A percentile compares a stretch with the other conserved stretches of the same genome.
Conservation (phyloP, 2,329 filamentous ascomycete genomes). For the Cladosporium oxysporum region DNA sequence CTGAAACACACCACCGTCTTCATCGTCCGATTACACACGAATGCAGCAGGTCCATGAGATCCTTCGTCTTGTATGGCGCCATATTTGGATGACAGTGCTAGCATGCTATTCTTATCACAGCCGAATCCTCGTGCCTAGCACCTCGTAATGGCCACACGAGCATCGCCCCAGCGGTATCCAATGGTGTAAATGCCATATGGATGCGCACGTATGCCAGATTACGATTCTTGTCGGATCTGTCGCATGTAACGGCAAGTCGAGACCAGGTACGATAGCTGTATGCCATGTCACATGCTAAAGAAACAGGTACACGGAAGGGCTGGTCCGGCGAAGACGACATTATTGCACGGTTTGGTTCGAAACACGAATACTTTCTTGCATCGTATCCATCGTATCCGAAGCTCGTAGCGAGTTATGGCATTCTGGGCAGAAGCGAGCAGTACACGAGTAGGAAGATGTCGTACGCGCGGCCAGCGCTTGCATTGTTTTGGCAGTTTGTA, state of each 20-base stretch:
- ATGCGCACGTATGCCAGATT: not conserved
- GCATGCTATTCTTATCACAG: not conserved
- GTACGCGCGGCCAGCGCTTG: slow-evolving; percentile 13
- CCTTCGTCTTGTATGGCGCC: not conserved
- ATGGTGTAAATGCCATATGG: not conserved
- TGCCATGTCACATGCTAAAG: not conserved
- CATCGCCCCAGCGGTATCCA: not conserved
- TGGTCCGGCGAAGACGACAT: not conserved
- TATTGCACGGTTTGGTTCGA: not conserved
- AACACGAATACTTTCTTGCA: not conserved
- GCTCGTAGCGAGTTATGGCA: not conserved
- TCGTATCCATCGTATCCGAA: not conserved
- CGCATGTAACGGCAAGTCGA: not conserved
- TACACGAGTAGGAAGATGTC: not conserved
- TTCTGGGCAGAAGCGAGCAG: not conserved
- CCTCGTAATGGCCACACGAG: not conserved
- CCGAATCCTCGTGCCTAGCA: not conserved
- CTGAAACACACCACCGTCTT: not conserved
- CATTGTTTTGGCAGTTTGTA: not conserved
- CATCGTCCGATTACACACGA: not conserved
- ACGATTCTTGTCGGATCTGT: not conserved
- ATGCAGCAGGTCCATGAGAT: not conserved
- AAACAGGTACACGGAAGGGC: not conserved
- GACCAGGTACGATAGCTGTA: not conserved
- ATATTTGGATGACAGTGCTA: not conserved